Evolutionary conservation across 2,329 filamentous ascomycete genomes (phyloP).

Genomic region (Pseudopyrenochaeta lycopersici): DNA sequence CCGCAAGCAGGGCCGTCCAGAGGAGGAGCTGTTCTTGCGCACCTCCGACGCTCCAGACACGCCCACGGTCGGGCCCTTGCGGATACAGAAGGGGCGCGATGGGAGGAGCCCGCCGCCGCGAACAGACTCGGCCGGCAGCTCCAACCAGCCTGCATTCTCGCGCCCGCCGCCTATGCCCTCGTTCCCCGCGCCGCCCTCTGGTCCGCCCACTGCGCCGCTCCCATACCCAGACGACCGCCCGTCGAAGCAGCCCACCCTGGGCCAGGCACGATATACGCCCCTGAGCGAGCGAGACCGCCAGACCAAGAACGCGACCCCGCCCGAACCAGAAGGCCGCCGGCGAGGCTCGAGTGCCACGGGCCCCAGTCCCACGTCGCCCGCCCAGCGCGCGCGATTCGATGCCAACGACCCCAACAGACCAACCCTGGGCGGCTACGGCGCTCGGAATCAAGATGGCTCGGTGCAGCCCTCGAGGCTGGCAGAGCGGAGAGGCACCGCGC

Average conservation of each 20-base stretch:
- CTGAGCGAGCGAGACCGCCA: conserved; percentile 47
- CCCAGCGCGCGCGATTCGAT: conserved; percentile 54
- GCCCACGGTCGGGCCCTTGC: conserved; percentile 82
- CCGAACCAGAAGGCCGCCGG: conserved; percentile 39
- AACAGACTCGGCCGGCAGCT: conserved; percentile 72
- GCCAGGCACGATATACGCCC: conserved; percentile 45
- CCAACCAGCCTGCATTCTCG: conserved; percentile 46
- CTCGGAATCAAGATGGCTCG: conserved; percentile 39
- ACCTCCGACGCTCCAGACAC: conserved; percentile 64
- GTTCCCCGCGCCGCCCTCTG: conserved; percentile 70
- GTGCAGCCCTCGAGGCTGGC: conserved; percentile 71
- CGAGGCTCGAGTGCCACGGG: conserved; percentile 41
- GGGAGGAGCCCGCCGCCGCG: conserved; percentile 62
- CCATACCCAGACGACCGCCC: conserved; percentile 58
- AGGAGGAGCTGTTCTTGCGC: conserved; percentile 84
- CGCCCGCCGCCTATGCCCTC: conserved; percentile 61
- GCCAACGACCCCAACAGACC: conserved; percentile 60
- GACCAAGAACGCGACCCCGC: conserved; percentile 45
- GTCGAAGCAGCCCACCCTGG: conserved; percentile 29
- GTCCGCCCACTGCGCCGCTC: conserved; percentile 53
- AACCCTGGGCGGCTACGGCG: conserved; percentile 56
- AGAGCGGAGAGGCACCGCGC: conserved; percentile 81
- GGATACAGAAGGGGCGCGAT: conserved; percentile 79
- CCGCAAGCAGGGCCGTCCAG: conserved; percentile 70
- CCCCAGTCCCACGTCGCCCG: conserved; percentile 39